Evolutionary conservation across 176 grass and related monocot genomes (phyloP).

Genomic region (Olyra latifolia): DNA sequence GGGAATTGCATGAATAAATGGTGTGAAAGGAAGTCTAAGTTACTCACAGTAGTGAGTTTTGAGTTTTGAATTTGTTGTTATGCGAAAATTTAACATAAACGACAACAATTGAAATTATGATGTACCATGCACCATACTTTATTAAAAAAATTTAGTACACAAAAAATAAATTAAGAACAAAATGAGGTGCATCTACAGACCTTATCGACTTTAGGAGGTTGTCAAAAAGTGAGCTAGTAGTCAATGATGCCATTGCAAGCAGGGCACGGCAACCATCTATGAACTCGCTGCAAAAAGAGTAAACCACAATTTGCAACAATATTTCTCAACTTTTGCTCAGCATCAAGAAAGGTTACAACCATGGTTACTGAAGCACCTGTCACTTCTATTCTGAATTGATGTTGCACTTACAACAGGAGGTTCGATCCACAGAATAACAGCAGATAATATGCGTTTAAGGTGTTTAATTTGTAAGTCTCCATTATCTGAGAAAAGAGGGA

Average conservation of each 20-base stretch:
- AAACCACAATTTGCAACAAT: slow-evolving; percentile 38
- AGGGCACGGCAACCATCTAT: slow-evolving; percentile 91
- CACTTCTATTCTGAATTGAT: slow-evolving; percentile 64
- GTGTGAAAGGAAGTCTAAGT: neutral
- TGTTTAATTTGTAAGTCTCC: slow-evolving; percentile 87
- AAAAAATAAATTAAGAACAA: neutral
- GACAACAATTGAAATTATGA: neutral
- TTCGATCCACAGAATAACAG: slow-evolving; percentile 85
- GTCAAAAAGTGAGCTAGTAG: slow-evolving; percentile 73
- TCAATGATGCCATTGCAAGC: slow-evolving; percentile 87
- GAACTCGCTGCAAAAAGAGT: slow-evolving; percentile 69
- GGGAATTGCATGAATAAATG: slow-evolving; percentile 27
- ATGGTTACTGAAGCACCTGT: slow-evolving; percentile 66
- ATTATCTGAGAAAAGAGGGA: slow-evolving; percentile 58
- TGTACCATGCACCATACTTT: neutral
- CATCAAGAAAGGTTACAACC: slow-evolving; percentile 28
- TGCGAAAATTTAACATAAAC: slow-evolving; percentile 10
- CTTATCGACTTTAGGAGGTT: slow-evolving; percentile 87
- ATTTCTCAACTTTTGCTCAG: slow-evolving; percentile 14
- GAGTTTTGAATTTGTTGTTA: neutral
- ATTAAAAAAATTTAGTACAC: neutral
- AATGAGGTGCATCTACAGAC: slow-evolving; percentile 38
- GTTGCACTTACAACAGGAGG: slow-evolving; percentile 71
- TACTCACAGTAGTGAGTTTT: slow-evolving; percentile 7
- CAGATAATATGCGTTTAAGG: slow-evolving; percentile 79